Percentiles rank a stretch among this genome's conserved stretches.
Conservation (phyloP, 116 monocot genomes). For the Cymodocea nodosa region DNA sequence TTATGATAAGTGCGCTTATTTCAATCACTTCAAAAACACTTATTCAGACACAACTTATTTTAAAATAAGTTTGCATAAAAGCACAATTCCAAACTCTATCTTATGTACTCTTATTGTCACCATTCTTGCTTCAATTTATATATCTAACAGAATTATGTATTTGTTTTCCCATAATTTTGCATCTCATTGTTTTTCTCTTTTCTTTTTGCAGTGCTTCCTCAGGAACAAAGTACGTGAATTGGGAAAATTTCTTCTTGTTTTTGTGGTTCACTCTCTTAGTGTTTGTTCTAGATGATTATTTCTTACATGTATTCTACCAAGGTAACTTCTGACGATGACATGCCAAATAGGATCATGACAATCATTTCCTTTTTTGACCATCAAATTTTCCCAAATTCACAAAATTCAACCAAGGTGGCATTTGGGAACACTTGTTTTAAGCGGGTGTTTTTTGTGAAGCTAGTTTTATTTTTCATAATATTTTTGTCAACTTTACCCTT, state of each 20-base stretch:
- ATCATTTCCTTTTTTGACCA: not conserved
- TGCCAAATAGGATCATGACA: not conserved
- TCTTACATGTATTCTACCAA: too few relatives aligned
- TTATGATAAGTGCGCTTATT: too few relatives aligned
- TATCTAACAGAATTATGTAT: not conserved
- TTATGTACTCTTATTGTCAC: too few relatives aligned
- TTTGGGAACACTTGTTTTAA: not conserved
- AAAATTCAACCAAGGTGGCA: not conserved
- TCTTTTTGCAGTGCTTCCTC: conserved; percentile 72
- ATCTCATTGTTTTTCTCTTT: conserved; percentile 5
- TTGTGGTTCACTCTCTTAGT: not conserved
- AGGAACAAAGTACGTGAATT: conserved; percentile 87
- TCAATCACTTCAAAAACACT: too few relatives aligned
- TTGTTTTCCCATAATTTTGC: not conserved
- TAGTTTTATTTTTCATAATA: too few relatives aligned
- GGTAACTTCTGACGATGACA: not conserved
- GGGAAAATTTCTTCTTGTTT: not conserved
- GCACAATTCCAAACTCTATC: too few relatives aligned
- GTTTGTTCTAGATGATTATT: too few relatives aligned
- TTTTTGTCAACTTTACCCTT: too few relatives aligned
- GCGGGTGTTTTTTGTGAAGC: too few relatives aligned
- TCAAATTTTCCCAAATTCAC: not conserved
- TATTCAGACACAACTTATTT: not conserved
- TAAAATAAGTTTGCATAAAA: not conserved
- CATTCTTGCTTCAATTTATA: not conserved